These are phyloP conservation scores for Aethionema arabicum DNA, from an alignment of 345 rosid species.

Conservation along the genomic window DNA sequence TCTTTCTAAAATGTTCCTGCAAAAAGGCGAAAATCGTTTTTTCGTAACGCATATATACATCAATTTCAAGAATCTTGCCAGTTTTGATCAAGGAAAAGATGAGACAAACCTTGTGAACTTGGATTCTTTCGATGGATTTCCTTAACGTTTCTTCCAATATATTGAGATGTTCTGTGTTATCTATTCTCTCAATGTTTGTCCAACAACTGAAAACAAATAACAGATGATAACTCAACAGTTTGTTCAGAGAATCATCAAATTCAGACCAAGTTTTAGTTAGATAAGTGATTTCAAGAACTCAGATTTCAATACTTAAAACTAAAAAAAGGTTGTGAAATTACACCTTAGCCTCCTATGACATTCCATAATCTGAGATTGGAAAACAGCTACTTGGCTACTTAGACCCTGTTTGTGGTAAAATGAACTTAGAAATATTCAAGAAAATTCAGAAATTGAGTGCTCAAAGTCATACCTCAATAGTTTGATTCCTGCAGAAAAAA, in stretches of 20 bases:
- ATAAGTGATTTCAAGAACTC: neutral
- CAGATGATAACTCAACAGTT: neutral
- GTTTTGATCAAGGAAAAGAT: conserved; percentile 1
- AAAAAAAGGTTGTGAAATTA: conserved; percentile 21
- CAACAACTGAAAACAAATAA: conserved; percentile 58
- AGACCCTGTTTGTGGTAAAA: conserved; percentile 51
- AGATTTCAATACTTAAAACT: conserved; percentile 15
- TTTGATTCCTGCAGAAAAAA: conserved; percentile 57
- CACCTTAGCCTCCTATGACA: conserved; percentile 80
- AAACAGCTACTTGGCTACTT: conserved; percentile 55
- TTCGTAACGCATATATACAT: neutral
- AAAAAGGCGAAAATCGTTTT: conserved; percentile 20
- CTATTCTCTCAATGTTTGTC: conserved; percentile 67
- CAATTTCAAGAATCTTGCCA: no score
- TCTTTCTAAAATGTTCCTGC: conserved; percentile 65
- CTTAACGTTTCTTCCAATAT: conserved; percentile 79
- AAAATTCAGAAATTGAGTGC: neutral
- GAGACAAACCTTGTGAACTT: conserved; percentile 52
- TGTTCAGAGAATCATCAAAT: no score
- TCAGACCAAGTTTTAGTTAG: no score
- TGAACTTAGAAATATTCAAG: conserved; percentile 19
- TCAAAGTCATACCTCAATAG: conserved; percentile 59
- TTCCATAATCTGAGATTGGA: conserved; percentile 64
- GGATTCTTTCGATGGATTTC: conserved; percentile 57
- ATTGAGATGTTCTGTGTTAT: conserved; percentile 57